Conservation (phyloP, 805 yeast genomes). For the Nakazawaea wyomingensis region DNA sequence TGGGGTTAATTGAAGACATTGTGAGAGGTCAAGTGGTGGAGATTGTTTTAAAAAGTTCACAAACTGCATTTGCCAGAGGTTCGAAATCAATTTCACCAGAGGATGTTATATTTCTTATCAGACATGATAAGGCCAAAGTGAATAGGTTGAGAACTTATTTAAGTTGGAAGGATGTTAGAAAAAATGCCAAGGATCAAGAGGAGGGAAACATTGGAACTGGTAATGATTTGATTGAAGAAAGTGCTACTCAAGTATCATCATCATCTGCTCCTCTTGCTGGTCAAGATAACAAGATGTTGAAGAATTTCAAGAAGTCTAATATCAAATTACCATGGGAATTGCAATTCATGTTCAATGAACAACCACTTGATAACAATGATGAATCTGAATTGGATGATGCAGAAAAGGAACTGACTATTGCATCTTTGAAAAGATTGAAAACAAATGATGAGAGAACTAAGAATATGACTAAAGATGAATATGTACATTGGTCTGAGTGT, state of each 20-base stretch:
- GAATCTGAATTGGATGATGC: conserved; percentile 75
- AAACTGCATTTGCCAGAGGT: conserved; percentile 74
- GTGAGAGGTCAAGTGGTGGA: conserved; percentile 94
- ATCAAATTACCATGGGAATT: conserved; percentile 93
- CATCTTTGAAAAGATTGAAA: conserved; percentile 83
- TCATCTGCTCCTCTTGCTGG: conserved; percentile 35
- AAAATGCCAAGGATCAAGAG: conserved; percentile 60
- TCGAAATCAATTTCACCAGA: conserved; percentile 84
- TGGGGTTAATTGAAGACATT: conserved; percentile 90
- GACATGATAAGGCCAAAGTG: conserved; percentile 93
- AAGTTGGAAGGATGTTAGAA: conserved; percentile 96
- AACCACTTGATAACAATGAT: conserved; percentile 65
- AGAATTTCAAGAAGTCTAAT: conserved; percentile 67
- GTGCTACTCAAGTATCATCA: conserved; percentile 31
- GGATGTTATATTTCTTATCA: conserved; percentile 85
- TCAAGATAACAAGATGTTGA: conserved; percentile 40
- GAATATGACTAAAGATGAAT: conserved; percentile 94
- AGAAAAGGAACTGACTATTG: conserved; percentile 82
- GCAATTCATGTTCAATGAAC: conserved; percentile 89
- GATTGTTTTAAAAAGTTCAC: conserved; percentile 66
- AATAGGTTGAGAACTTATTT: conserved; percentile 84
- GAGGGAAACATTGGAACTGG: conserved; percentile 39
- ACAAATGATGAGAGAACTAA: conserved; percentile 91
- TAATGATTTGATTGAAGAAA: conserved; percentile 28
- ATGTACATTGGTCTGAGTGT: conserved; percentile 98